phyloP scores from a whole-genome alignment of 2,329 filamentous ascomycete genomes.

The Cadophora gregata region DNA sequence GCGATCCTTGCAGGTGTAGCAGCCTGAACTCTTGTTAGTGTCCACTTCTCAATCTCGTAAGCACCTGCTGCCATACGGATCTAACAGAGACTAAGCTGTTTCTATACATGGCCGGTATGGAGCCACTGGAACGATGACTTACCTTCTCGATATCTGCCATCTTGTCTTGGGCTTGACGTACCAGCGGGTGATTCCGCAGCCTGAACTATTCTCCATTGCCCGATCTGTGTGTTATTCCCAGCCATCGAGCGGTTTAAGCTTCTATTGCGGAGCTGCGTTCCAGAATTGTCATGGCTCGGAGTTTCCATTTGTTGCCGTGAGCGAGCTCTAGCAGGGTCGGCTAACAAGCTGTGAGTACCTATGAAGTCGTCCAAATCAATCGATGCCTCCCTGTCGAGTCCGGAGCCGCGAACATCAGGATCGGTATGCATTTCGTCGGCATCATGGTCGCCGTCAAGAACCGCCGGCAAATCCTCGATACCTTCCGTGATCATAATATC shows the following conservation, averaged over 20 bases:
- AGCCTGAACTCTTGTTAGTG: background rate
- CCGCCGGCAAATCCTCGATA: background rate
- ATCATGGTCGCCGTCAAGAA: background rate
- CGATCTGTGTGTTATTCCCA: background rate
- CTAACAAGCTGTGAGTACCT: background rate
- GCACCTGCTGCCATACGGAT: background rate
- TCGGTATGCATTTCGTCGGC: background rate
- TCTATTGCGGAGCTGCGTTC: background rate
- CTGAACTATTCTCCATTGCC: background rate
- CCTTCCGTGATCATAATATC: conserved; percentile 1
- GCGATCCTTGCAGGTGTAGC: conserved; percentile 20
- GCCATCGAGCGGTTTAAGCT: background rate
- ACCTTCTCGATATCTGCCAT: background rate
- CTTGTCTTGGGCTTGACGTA: background rate
- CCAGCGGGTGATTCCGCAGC: background rate
- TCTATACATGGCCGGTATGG: no score
- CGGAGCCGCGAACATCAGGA: no score
- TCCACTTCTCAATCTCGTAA: background rate
- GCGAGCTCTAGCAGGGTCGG: background rate
- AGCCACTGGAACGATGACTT: background rate
- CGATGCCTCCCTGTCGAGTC: background rate
- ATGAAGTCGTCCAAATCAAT: background rate
- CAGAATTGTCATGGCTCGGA: background rate
- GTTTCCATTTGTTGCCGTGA: background rate
- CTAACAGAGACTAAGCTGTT: background rate